phyloP scores from a whole-genome alignment of 306 rosid genomes.

The Quercus robur region DNA sequence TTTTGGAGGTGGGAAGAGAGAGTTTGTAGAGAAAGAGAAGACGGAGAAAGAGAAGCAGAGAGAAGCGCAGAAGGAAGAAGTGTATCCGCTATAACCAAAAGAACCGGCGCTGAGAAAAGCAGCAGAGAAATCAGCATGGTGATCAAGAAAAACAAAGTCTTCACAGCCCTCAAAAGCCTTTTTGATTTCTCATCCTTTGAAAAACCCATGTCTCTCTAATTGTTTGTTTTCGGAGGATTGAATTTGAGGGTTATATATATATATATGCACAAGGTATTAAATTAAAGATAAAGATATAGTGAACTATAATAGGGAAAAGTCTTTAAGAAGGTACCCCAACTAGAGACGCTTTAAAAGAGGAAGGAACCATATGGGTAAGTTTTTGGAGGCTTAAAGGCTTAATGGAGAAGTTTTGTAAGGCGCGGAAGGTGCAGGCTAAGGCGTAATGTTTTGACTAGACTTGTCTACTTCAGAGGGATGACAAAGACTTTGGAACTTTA shows the following conservation, averaged over 20 bases:
- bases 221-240: neutral
- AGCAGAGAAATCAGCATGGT: constrained; percentile 79
- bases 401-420: neutral
- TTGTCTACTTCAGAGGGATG: constrained; percentile 15
- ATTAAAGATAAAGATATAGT: neutral
- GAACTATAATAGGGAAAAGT: constrained; percentile 9
- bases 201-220: constrained; percentile 55
- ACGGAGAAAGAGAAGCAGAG: constrained; percentile 53
- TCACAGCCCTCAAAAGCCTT: constrained; percentile 58
- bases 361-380: neutral
- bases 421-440: constrained; percentile 45
- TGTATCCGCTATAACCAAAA: constrained; percentile 66
- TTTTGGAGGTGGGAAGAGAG: constrained; percentile 61
- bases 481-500: constrained; percentile 32
- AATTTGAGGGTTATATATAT: neutral
- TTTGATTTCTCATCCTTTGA: constrained; percentile 71
- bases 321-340: neutral
- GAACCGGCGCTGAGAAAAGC: constrained; percentile 77
- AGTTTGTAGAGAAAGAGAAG: constrained; percentile 35
- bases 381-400: neutral
- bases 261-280: constrained; percentile 8
- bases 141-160: constrained; percentile 78
- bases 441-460: constrained; percentile 50
- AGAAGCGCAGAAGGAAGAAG: constrained; percentile 79
- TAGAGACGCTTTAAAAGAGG: neutral